Base-by-base conservation (phyloP, 2,329 filamentous ascomycete species). In the Hypoxylon sp. region DNA sequence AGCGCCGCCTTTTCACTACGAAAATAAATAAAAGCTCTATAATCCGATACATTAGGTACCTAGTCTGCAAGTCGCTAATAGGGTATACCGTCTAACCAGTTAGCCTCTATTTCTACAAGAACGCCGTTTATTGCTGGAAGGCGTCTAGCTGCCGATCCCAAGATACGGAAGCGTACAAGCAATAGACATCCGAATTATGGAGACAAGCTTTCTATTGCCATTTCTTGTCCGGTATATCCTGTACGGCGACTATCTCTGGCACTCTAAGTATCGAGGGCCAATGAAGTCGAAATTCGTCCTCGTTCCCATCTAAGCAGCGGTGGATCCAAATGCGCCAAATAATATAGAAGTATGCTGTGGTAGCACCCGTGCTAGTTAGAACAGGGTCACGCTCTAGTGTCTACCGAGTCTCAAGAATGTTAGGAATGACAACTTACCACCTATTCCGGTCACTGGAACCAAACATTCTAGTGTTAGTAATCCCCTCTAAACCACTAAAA, bases 281-380 rank as follows among this genome's bases (percentile, higher is more conserved):
- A 56, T 86, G 75, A 61, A 96, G 81, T 73, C 86, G 83, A 75
- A 89, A 96, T 75, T 94, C 88, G 45, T 91, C 87, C 74, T 93
- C 91, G 49, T 85, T 85, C 2, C 89, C 88, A 68, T 94, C 92
- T 53, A 96, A 81, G 73, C 92, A 93, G 68, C 91, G 89, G 43
- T 92, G 87, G 17, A 96, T 84, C 90, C 92, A 95, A 25, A 94
- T 89, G 2, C 92, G 91, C 93, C 93, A 97, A 13, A 89, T 83
- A 72, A 97, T 93, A 77, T 95, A 93, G 76, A 91, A 91, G 79
- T 97, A 97, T 14, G 93, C 93, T 77, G 43, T 34, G n/a, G 57
- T 51, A 43, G 10, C 11, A 5, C 32, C 48, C 2, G 51, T 49
- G 64, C 73, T 65, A 73, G 73, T 50, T 10, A 23, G 21, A 51